Evolutionary conservation across 768 basidiomycete species (phyloP), one percentile per base, ranked within the genome.

Genomic region (Suillus weaverae): DNA sequence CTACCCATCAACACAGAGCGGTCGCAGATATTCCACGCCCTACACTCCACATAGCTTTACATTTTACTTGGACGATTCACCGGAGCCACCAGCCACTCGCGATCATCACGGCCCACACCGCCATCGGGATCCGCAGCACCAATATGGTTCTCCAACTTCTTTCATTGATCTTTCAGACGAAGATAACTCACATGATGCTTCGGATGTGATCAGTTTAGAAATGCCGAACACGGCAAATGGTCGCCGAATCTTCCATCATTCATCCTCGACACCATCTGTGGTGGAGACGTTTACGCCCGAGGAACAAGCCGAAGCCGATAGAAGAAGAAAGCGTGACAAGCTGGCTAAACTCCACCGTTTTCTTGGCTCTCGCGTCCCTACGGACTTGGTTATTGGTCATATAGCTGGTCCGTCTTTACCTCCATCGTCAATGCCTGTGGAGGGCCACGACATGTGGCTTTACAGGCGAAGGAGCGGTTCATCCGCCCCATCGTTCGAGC

Each of bases 331-430:
- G 76, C 83, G 92, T 60, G 90, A 91, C 68, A 87, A 88, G 69
- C 79, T 95, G 54, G 90, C 89, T 4, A 94, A 88, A 74, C 83
- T 95, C 5, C 91, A 94, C 76, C 90, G 93, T 54, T 94, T 90
- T 77, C 82, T 94, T 39, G 93, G 92, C n/a, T 92, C 90, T 22
- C 85, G 86, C 38, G 89, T 95, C 33, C 92, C 92, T 9, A 73
- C 84, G 16, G 84, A 86, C 67, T 84, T 92, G 41, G 87, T 91
- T 14, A 81, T 88, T 44, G 89, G 85, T 55, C 69, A 79, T 67
- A 79, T 72, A 56, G 66, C 66, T 16, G 72, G 73, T 20, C 67
- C 72, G 20, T 67, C 78, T n/a, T 69, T 76, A 10, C 78, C 79
- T 5, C 72, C 78, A 38, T 69, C 71, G 26, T 72, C 72, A 26